A percentile compares a stretch with the other conserved stretches of the same genome.
These are phyloP conservation scores for Penicillium coffeae DNA, from an alignment of 495 filamentous ascomycete genomes.

Conservation along the genomic window DNA sequence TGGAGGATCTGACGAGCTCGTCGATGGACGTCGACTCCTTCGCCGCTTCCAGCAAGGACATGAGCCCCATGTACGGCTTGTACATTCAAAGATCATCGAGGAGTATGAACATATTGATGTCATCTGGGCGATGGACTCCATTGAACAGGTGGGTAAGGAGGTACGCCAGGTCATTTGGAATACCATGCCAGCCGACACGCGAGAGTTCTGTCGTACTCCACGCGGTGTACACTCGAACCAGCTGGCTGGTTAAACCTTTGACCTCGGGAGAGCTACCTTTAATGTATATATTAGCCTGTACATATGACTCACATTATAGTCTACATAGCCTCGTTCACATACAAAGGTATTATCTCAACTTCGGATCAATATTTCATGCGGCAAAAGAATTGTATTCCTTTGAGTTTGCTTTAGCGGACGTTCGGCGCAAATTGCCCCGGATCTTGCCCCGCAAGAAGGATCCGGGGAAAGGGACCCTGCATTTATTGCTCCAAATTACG, in stretches of 20 bases:
- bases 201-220: constrained; percentile 57
- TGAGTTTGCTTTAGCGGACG: too few relatives aligned
- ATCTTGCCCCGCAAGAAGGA: too few relatives aligned
- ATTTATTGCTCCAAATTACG: too few relatives aligned
- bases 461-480: too few relatives aligned
- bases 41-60: constrained; percentile 69
- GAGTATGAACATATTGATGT: constrained; percentile 96
- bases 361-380: too few relatives aligned
- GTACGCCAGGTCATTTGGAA: constrained; percentile 81
- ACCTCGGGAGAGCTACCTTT: not conserved
- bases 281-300: not conserved
- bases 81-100: constrained; percentile 78
- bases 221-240: not conserved
- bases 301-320: too few relatives aligned
- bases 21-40: constrained; percentile 75
- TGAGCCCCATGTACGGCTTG: constrained; percentile 77
- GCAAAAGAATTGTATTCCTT: too few relatives aligned
- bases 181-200: constrained; percentile 52
- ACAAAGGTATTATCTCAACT: too few relatives aligned
- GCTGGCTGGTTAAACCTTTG: not conserved
- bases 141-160: constrained; percentile 80
- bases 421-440: too few relatives aligned
- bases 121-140: constrained; percentile 88
- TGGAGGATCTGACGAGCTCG: constrained; percentile 73
- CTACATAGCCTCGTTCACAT: too few relatives aligned